A percentile compares a stretch with the other conserved stretches of the same genome.
phyloP scores from a whole-genome alignment of 202 grass and related monocot genomes.

The Zoysia matrella region DNA sequence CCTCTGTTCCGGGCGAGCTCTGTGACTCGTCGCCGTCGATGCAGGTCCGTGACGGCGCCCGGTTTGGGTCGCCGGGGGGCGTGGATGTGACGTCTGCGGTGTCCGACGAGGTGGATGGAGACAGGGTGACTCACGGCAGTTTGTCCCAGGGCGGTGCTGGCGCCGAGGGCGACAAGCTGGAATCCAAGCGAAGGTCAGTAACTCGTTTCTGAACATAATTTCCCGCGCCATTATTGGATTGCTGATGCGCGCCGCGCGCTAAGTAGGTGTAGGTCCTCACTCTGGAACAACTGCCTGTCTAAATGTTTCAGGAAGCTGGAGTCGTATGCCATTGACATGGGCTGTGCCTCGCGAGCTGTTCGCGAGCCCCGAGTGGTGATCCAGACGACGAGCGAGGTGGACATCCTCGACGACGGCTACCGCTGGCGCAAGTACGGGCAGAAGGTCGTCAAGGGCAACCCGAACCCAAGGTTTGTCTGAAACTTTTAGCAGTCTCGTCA shows the following conservation, averaged over 20 bases:
- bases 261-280: not conserved
- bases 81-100: slow-evolving; percentile 64
- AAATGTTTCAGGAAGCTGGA: slow-evolving; percentile 75
- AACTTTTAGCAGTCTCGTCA: not conserved
- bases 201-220: not conserved
- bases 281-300: not conserved
- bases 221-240: not conserved
- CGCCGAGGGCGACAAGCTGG: slow-evolving; percentile 55
- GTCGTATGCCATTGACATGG: slow-evolving; percentile 77
- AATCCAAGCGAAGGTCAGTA: slow-evolving; percentile 82
- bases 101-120: slow-evolving; percentile 73
- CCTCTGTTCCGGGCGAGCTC: slow-evolving; percentile 48
- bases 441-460: slow-evolving; percentile 98
- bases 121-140: slow-evolving; percentile 60
- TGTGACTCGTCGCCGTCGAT: slow-evolving; percentile 53
- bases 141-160: slow-evolving; percentile 50
- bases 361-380: slow-evolving; percentile 92
- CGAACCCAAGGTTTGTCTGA: slow-evolving; percentile 79
- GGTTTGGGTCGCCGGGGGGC: slow-evolving; percentile 35
- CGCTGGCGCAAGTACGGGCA: slow-evolving; percentile 99
- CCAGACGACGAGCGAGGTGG: slow-evolving; percentile 93
- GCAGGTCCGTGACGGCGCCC: slow-evolving; percentile 30
- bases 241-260: too few relatives aligned
- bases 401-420: slow-evolving; percentile 97
- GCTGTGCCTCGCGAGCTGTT: slow-evolving; percentile 63